Evolutionary conservation across 768 basidiomycete genomes (phyloP).

Genomic region (Rhizopogon roseolus): DNA sequence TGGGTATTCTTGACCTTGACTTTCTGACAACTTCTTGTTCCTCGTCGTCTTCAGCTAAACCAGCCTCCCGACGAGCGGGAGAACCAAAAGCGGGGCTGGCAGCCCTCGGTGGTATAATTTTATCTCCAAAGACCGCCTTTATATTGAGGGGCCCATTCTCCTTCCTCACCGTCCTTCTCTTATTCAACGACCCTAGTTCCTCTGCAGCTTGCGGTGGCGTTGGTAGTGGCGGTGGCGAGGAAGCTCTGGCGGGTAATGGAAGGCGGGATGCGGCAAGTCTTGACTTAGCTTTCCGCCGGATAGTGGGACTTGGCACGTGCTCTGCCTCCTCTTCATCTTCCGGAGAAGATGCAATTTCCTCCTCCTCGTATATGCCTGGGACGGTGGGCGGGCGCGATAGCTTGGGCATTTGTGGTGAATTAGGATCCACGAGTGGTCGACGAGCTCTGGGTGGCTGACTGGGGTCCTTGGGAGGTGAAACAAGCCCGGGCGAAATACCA

Average conservation of each 20-base stretch:
- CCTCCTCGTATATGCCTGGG: slow-evolving; percentile 65
- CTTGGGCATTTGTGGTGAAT: slow-evolving; percentile 47
- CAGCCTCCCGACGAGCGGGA: slow-evolving; percentile 50
- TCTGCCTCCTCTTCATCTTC: slow-evolving; percentile 39
- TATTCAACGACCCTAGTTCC: slow-evolving; percentile 27
- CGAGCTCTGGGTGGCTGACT: slow-evolving; percentile 48
- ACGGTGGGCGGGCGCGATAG: slow-evolving; percentile 63
- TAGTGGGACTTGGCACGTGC: slow-evolving; percentile 31
- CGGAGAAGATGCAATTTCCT: slow-evolving; percentile 43
- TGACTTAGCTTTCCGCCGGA: slow-evolving; percentile 42
- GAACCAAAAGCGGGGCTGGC: slow-evolving; percentile 69
- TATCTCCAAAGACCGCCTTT: slow-evolving; percentile 27
- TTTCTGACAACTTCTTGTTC: slow-evolving; percentile 36
- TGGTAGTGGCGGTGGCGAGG: slow-evolving; percentile 33
- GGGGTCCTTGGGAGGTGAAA: slow-evolving; percentile 32
- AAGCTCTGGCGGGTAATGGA: slow-evolving; percentile 41
- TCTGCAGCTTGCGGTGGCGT: slow-evolving; percentile 30
- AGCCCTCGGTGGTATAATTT: slow-evolving; percentile 45
- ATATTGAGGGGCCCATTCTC: slow-evolving; percentile 55
- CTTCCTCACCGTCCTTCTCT: slow-evolving; percentile 24
- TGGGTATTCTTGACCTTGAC: slow-evolving; percentile 5
- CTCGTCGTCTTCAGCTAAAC: slow-evolving; percentile 51
- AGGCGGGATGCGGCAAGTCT: slow-evolving; percentile 44
- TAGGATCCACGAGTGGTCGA: slow-evolving; percentile 39
- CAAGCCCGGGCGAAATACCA: slow-evolving; percentile 32